Conservation (phyloP, 164 flowering plant genomes). For the Tetrastigma voinierianum region DNA sequence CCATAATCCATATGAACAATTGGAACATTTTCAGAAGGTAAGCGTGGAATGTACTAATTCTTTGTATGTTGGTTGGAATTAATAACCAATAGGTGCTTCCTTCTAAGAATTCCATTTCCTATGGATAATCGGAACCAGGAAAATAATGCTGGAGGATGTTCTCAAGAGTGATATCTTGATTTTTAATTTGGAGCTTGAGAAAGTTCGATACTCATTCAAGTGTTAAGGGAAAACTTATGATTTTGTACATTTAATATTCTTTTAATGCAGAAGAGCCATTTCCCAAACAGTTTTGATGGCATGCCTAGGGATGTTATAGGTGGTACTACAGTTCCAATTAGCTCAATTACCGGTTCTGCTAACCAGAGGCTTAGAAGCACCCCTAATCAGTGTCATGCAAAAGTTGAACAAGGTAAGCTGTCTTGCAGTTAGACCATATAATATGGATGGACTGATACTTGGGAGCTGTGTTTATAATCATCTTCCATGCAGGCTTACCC, state of each 20-base stretch:
- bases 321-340: conserved; percentile 17
- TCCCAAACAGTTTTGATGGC: conserved; percentile 22
- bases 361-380: conserved; percentile 18
- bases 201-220: neutral
- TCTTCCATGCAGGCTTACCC: conserved; percentile 33
- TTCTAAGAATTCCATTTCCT: neutral
- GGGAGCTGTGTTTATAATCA: neutral
- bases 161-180: neutral
- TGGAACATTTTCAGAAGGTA: conserved; percentile 25
- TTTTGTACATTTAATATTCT: conserved; percentile 24
- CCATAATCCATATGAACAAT: conserved; percentile 15
- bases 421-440: neutral
- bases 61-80: neutral
- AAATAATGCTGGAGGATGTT: neutral
- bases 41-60: neutral
- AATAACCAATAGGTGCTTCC: neutral
- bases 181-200: neutral
- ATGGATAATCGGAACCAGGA: neutral
- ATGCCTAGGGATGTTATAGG: conserved; percentile 15
- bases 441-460: neutral
- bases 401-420: conserved; percentile 39
- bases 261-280: conserved; percentile 24
- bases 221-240: conserved; percentile 6
- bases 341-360: conserved; percentile 6
- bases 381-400: conserved; percentile 18